Evolutionary conservation across 2,329 filamentous ascomycete species (phyloP).

Genomic region (Fusarium heterosporum): DNA sequence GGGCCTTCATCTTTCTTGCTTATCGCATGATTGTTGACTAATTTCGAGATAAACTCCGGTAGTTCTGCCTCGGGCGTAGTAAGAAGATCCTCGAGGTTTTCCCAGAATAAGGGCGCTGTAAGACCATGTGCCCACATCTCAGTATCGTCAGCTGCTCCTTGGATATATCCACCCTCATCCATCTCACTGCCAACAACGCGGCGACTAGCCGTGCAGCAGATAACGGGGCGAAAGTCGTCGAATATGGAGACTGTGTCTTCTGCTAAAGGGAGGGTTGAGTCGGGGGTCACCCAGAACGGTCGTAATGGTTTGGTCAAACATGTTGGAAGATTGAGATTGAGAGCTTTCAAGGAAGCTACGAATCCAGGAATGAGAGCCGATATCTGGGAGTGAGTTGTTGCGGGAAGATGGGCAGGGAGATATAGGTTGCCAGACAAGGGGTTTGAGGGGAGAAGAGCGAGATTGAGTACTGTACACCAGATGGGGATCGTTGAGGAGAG

Average conservation of each 20-base stretch:
- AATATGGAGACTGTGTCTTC: conserved; percentile 55
- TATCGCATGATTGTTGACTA: conserved; percentile 54
- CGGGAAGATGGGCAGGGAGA: conserved; percentile 78
- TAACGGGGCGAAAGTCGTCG: conserved; percentile 74
- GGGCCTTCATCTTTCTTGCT: conserved; percentile 17
- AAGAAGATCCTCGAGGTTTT: conserved; percentile 70
- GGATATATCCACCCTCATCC: conserved; percentile 79
- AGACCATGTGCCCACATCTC: conserved; percentile 92
- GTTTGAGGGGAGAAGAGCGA: conserved; percentile 75
- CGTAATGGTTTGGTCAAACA: conserved; percentile 78
- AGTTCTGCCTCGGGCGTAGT: conserved; percentile 73
- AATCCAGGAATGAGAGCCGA: conserved; percentile 68
- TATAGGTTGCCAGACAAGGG: conserved; percentile 65
- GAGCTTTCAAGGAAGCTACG: conserved; percentile 60
- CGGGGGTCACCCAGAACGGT: conserved; percentile 83
- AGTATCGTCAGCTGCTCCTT: conserved; percentile 93
- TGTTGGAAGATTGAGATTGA: conserved; percentile 68
- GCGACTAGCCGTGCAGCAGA: conserved; percentile 88
- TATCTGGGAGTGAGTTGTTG: conserved; percentile 82
- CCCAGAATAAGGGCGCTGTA: conserved; percentile 85
- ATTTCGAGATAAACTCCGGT: conserved; percentile 59
- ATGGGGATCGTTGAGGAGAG: conserved; percentile 93
- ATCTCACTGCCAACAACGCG: conserved; percentile 74
- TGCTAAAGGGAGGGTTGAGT: conserved; percentile 62
- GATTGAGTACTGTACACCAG: conserved; percentile 91